Base-by-base conservation (phyloP, 2,329 filamentous ascomycete species). In the Graphiopsis chlorocephala region DNA sequence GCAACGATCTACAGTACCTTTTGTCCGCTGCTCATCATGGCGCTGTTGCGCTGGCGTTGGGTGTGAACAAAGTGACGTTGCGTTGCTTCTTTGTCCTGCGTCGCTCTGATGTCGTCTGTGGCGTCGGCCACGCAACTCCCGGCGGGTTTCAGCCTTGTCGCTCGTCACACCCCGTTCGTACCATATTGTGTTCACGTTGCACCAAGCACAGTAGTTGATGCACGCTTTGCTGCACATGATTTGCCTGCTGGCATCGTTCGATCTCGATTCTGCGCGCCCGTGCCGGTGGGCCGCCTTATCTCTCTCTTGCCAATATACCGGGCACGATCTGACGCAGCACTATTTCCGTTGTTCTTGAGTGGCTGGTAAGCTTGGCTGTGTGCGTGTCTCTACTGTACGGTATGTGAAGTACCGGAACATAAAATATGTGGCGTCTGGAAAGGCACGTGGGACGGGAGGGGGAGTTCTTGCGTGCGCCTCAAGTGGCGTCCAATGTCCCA, bases 1-100 rank as follows among this genome's bases (percentile, higher is more conserved):
- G 53, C 53, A 56, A 56, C 53, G 31, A 56, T 56, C 53, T 38
- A 56, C 53, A 31, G 20, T 38, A 53, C 50, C 26, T 53, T 4
- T 53, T 29, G 50, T 23, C 17, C 26, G 28, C 28, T 8, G 17
- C 14, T 53, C 28, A 52, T 52, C 47, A 42, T n/a, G 38, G 38
- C n/a, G 38, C 15, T 53, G 50, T n/a, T 53, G 50, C 50, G 50
- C 50, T 53, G 50, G 50, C 50, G 17, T 20, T 45, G 5, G 50
- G 17, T 29, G 50, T 29, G 50, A 29, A 28, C 50, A 17, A 20
- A 45, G 50, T 31, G 50, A 53, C 50, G 50, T 53, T 53, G 26
- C 50, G 26, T 31, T 31, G 17, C 26, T 53, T 29, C 28, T 53
- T 53, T 25, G 23, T 45, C 38, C 38, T 45, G 23, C 50, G 26